phyloP scores from a whole-genome alignment of 176 grass and related monocot species.

The Saccharum officinarum region DNA sequence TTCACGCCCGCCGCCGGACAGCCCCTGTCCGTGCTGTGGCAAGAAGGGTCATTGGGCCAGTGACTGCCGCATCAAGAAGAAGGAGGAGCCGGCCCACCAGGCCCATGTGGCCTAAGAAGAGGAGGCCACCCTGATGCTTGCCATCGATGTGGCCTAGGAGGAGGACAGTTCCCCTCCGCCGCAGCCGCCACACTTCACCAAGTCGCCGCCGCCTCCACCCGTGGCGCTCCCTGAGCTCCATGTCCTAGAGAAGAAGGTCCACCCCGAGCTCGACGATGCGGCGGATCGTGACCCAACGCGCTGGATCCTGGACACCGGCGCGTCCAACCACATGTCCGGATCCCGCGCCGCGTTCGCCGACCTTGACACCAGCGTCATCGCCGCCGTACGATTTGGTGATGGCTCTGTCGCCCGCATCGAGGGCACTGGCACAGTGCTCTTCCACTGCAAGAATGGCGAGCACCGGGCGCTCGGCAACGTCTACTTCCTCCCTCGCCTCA shows the following conservation, averaged over 20 bases:
- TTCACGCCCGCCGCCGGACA: too few relatives aligned
- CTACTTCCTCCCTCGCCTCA: background rate
- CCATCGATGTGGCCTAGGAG: background rate
- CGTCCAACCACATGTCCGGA: background rate
- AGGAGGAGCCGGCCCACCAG: too few relatives aligned
- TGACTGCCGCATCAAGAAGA: too few relatives aligned
- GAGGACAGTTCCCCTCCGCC: background rate
- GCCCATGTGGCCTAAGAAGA: too few relatives aligned
- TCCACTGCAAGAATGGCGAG: background rate
- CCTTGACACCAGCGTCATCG: background rate
- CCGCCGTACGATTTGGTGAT: background rate
- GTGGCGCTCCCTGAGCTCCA: too few relatives aligned
- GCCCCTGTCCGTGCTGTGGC: too few relatives aligned
- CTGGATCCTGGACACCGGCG: background rate
- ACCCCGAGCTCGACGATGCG: too few relatives aligned
- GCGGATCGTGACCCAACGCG: too few relatives aligned
- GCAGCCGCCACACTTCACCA: background rate
- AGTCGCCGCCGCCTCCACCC: too few relatives aligned
- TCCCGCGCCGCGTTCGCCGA: background rate
- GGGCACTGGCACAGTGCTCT: background rate
- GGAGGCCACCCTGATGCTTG: too few relatives aligned
- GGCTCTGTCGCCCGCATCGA: background rate
- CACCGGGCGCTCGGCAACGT: background rate
- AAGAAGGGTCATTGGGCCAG: too few relatives aligned
- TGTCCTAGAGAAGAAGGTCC: too few relatives aligned